phyloP scores from a whole-genome alignment of 2,329 filamentous ascomycete genomes.

The Falciphora oryzae region DNA sequence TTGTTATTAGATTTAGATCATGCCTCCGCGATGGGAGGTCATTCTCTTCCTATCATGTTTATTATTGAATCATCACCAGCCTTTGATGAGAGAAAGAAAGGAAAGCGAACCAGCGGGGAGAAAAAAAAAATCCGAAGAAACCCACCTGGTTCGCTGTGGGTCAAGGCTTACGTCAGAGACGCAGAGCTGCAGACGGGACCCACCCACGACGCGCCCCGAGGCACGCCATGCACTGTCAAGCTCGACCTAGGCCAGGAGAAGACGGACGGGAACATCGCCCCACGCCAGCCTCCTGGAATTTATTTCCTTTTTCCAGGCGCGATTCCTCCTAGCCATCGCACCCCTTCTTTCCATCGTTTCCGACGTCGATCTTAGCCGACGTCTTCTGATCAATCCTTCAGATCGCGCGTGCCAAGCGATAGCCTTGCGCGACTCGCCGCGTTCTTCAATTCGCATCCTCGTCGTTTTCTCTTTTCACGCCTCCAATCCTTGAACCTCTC shows the following conservation, averaged over 20 bases:
- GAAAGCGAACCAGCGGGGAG: neutral
- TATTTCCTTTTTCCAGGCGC: neutral
- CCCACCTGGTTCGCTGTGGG: neutral
- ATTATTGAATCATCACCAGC: constrained; percentile 58
- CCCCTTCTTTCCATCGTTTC: neutral
- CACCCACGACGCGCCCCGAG: neutral
- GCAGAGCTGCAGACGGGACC: neutral
- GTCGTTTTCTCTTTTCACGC: neutral
- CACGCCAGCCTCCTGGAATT: constrained; percentile 1
- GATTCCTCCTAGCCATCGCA: neutral
- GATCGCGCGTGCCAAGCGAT: neutral
- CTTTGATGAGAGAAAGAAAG: constrained; percentile 29
- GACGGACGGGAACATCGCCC: neutral
- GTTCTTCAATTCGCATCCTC: neutral
- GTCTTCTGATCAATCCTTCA: neutral
- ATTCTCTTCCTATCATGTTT: constrained; percentile 65
- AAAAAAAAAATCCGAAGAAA: neutral
- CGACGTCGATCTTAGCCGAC: neutral
- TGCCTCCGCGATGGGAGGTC: constrained; percentile 48
- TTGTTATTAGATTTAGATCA: constrained; percentile 62
- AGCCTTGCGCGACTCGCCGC: neutral
- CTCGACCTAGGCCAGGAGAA: neutral
- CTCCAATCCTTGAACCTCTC: neutral
- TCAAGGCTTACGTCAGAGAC: neutral
- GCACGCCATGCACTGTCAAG: neutral